Evolutionary conservation across 2,329 filamentous ascomycete genomes (phyloP), one percentile per base, ranked within the genome.

Genomic region (Cordyceps tenuipes): DNA sequence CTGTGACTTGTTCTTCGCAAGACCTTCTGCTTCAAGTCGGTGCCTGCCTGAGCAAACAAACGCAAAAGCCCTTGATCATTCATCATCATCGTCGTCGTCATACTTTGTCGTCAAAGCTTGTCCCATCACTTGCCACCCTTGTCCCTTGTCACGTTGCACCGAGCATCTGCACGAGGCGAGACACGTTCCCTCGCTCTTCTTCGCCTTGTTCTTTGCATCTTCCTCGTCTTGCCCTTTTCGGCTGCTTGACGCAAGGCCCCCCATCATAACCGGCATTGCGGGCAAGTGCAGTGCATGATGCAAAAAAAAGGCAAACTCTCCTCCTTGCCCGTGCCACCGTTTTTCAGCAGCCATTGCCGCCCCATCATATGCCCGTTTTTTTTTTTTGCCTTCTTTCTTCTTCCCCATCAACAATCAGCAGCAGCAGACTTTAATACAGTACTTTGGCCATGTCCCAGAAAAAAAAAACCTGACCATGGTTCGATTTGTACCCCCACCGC

Each of bases 131-230:
- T 41, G 54, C 44, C 54, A 41, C 44, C 26, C 34, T 29, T 34
- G 15, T 49, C 15, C 15, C 29, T 49, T 57, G 44, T 57, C 54
- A 57, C 54, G 54, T 57, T 57, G 54, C 41, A 57, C 54, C 29
- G 5, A 36, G 6, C 9, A 13, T 49, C 29, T 26, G 54, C 21
- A 15, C 31, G 6, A 43, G 17, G 49, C 44, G 21, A 36, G 34
- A 57, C 43, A 39, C 5, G 17, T 3, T 19, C n/a, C 43, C 15
- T 23, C 21, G 12, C 34, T 49, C 5, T 31, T 43, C 49, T 15
- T 57, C n/a, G 31, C 21, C 21, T 12, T 34, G n/a, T 34, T 23
- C 23, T 23, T 23, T 29, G 29, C 34, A 12, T 36, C 34, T 10
- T 36, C 34, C 12, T 36, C 34, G 9, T 36, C 12, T 36, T 13